Base-by-base conservation (phyloP, 768 basidiomycete species). In the Mycena rosella region DNA sequence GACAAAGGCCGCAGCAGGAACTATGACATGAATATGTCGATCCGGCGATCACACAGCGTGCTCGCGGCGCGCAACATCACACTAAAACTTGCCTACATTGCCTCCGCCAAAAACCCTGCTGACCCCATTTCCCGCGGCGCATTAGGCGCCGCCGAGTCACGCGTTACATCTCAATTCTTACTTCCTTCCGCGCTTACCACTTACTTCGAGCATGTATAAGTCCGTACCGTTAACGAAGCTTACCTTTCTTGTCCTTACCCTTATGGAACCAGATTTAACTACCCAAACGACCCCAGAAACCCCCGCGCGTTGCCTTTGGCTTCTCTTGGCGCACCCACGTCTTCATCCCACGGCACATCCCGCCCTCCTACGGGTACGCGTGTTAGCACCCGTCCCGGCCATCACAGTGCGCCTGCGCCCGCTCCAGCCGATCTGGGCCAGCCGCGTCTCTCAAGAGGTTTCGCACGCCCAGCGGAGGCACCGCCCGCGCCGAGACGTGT, bases 11-110 rank as follows among this genome's bases (percentile, higher is more conserved):
- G 55, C 10, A 51, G 55, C 29, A 4, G 54, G 0, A 63, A 63
- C 49, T 10, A 10, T 26, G 54, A 63, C n/a, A 58, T 67, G 26
- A 75, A 75, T 47, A 10, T 63, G 0, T 63, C 38, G 18, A 45
- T 74, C 1, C 61, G 65, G 0, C 65, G 73, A 1, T 36, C 67
- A 0, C 26, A 60, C 26, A 38, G 13, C 18, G 36, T 68, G 9
- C 30, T 58, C n/a, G 49, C 40, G 0, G 42, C 55, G 1, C 17
- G 34, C 1, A 59, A 67, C 27, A 30, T 75, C 6, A 9, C 52
- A 13, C 30, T 70, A 3, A 9, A 40, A 0, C 62, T 75, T 2
- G 5, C 8, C 2, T 76, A 76, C 61, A 49, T 72, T 2, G 11
- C 14, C 1, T 74, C 74, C 5, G 60, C 51, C 0, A 13, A 17